Percentiles rank a stretch among this genome's conserved stretches.
Evolutionary conservation across 108 stramenopile species (phyloP).

Genomic region (Fistulifera pelliculosa): DNA sequence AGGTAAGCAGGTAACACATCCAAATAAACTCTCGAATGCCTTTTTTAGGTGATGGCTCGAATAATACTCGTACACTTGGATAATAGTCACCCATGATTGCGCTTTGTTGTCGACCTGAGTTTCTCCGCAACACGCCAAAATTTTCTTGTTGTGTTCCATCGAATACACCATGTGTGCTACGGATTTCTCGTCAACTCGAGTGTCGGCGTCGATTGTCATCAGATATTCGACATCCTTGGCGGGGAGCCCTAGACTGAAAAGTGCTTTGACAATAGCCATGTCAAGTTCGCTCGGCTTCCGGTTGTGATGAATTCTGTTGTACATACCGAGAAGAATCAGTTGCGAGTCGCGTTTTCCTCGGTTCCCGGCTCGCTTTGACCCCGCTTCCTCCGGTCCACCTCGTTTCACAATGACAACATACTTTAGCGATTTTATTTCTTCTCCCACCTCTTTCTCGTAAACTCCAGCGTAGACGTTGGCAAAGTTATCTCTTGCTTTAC

Average conservation of each 20-base stretch:
- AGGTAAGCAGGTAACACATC: slow-evolving; percentile 50
- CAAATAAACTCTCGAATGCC: slow-evolving; percentile 45
- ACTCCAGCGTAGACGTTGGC: slow-evolving; percentile 44
- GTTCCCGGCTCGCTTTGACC: slow-evolving; percentile 39
- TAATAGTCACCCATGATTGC: slow-evolving; percentile 46
- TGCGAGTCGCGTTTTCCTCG: slow-evolving; percentile 56
- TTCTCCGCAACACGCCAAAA: slow-evolving; percentile 48
- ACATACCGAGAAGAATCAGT: slow-evolving; percentile 43
- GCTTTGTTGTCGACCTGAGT: slow-evolving; percentile 52
- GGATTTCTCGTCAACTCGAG: slow-evolving; percentile 35
- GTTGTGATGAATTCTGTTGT: slow-evolving; percentile 47
- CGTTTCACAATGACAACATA: slow-evolving; percentile 44
- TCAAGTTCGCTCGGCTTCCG: slow-evolving; percentile 37
- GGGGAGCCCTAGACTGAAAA: slow-evolving; percentile 37
- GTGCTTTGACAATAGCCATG: slow-evolving; percentile 32
- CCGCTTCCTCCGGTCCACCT: slow-evolving; percentile 39
- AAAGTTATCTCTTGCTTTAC: slow-evolving; percentile 24
- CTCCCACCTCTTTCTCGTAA: slow-evolving; percentile 21
- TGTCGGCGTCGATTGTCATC: slow-evolving; percentile 47
- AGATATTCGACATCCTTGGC: slow-evolving; percentile 12
- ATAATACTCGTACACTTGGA: slow-evolving; percentile 54
- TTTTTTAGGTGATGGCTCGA: slow-evolving; percentile 53
- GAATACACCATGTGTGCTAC: slow-evolving; percentile 38
- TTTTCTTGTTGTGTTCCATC: slow-evolving; percentile 34
- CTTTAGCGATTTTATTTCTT: slow-evolving; percentile 29